phyloP scores from a whole-genome alignment of 352 stramenopile genomes.

The Phytophthora crassamura region DNA sequence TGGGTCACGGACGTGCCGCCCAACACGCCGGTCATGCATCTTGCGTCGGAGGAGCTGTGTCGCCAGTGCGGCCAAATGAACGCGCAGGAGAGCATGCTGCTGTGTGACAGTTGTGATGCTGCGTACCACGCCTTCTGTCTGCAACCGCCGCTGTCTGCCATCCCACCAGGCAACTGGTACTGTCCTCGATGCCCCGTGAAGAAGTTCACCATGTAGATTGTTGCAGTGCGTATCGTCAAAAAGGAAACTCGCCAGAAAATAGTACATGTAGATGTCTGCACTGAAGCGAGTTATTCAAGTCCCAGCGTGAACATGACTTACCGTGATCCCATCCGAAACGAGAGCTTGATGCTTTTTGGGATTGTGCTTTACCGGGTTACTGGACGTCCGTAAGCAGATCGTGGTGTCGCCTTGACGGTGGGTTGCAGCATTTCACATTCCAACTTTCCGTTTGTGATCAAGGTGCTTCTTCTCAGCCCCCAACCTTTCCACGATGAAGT shows the following conservation, averaged over 20 bases:
- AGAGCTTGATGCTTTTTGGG: no score
- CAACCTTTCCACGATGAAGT: no score
- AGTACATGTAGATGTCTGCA: no score
- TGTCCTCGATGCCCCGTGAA: constrained; percentile 73
- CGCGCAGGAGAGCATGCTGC: constrained; percentile 75
- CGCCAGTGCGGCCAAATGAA: constrained; percentile 70
- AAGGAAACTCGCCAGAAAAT: constrained; percentile 4
- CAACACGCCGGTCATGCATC: constrained; percentile 55
- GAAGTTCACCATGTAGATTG: constrained; percentile 39
- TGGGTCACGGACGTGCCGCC: constrained; percentile 67
- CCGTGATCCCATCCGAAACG: no score
- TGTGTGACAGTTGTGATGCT: constrained; percentile 88
- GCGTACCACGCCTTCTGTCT: constrained; percentile 88
- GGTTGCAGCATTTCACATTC: no score
- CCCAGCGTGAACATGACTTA: no score
- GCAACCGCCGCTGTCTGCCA: constrained; percentile 58
- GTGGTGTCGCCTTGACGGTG: no score
- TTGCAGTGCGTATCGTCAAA: neutral
- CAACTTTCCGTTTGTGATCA: no score
- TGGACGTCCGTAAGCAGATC: no score
- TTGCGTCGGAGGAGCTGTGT: constrained; percentile 78
- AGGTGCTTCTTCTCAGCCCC: no score
- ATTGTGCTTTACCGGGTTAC: no score
- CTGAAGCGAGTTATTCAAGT: constrained; percentile 33
- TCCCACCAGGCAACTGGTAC: constrained; percentile 83